Percentiles rank a stretch among this genome's conserved stretches.
phyloP scores from a whole-genome alignment of 176 grass and related monocot species.

The Secale cereale region DNA sequence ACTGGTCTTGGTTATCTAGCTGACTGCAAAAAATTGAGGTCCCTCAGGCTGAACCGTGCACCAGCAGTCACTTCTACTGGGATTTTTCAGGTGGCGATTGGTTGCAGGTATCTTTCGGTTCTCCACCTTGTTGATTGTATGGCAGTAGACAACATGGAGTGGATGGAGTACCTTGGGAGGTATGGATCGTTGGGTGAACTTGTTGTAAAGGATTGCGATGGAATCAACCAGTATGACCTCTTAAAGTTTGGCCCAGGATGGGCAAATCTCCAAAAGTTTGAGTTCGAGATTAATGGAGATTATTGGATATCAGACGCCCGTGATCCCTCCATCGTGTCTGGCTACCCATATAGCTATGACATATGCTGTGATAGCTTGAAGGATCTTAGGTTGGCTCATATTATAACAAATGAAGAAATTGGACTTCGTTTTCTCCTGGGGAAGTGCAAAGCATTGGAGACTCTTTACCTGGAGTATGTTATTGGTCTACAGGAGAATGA shows the following conservation, averaged over 20 bases:
- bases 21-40: slow-evolving; percentile 41
- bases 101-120: slow-evolving; percentile 55
- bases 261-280: slow-evolving; percentile 46
- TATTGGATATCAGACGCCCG: not conserved
- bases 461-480: slow-evolving; percentile 38
- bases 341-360: slow-evolving; percentile 8
- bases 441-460: slow-evolving; percentile 38
- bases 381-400: slow-evolving; percentile 41
- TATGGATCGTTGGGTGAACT: slow-evolving; percentile 48
- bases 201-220: slow-evolving; percentile 45
- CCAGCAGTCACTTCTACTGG: slow-evolving; percentile 46
- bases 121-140: slow-evolving; percentile 53
- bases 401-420: slow-evolving; percentile 21
- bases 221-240: slow-evolving; percentile 48
- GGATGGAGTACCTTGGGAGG: slow-evolving; percentile 57
- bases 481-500: slow-evolving; percentile 35
- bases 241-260: slow-evolving; percentile 56
- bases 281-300: slow-evolving; percentile 49
- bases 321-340: not conserved
- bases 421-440: slow-evolving; percentile 32
- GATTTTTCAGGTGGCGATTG: slow-evolving; percentile 43
- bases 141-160: slow-evolving; percentile 48
- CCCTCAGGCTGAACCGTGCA: slow-evolving; percentile 43
- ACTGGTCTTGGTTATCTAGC: not conserved
- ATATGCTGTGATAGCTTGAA: slow-evolving; percentile 31